Evolutionary conservation across 176 grass and related monocot genomes (phyloP), one percentile per base, ranked within the genome.

Genomic region (Miscanthus lutarioriparius): DNA sequence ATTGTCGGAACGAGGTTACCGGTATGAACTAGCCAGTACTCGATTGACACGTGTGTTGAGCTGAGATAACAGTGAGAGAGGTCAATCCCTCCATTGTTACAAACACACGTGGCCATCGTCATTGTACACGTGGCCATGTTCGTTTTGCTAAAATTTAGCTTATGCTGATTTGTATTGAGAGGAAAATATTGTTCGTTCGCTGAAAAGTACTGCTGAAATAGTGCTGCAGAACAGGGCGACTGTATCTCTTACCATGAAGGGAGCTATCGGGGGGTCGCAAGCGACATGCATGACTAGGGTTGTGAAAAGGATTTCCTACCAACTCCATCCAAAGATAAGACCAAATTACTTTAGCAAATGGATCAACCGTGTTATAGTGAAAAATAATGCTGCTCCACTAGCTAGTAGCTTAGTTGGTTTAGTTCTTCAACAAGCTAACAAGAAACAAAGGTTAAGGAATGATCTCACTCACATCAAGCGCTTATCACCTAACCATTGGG

Each of bases 301-400:
- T 81, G 32, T 70, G 87, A 85, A 81, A 85, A 80, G 64, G 82
- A 85, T 70, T 76, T 41, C 45, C 39, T 70, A 76, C 76, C 76
- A 76, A 80, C 75, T 80, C 87, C 69, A 54, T 33, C 45, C 30
- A 4, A 75, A 75, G 45, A 75, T 74, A 67, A 84, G 22, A 45
- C 22, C 9, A 30, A 66, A 35, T 84, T 79, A 58, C 75, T 43
- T 25, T 11, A 41, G 45, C 67, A 74, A 83, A 64, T 74, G 44
- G 43, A 39, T 84, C 26, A 67, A 67, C 41, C 22, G 19, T 72
- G 74, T 61, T 61, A 78, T 10, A 28, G 64, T 27, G 73, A 71
- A 58, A 82, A 73, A 30, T 30, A 33, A 20, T 67, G 62, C 28
- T 77, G 66, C 53, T 38, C 39, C 63, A 45, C 86, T 76, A 32